Evolutionary conservation across 305 asterid genomes (phyloP).

Genomic region (Fraxinus platypoda): DNA sequence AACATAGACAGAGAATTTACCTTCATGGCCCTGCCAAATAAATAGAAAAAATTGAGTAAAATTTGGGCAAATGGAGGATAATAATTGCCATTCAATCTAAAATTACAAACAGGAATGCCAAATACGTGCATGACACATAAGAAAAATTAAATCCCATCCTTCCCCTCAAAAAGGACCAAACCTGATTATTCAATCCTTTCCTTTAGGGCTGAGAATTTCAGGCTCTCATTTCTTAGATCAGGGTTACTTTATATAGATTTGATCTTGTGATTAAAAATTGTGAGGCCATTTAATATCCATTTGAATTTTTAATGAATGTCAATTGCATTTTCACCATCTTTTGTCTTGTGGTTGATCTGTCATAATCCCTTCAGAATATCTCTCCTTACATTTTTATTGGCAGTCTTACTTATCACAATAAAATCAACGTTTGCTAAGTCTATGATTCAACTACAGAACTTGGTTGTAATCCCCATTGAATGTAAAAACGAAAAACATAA

Average conservation of each 20-base stretch:
- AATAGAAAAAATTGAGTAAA: not conserved
- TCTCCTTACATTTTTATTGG: not conserved
- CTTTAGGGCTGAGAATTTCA: not conserved
- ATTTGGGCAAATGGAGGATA: not conserved
- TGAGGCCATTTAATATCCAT: not conserved
- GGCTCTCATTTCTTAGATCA: not conserved
- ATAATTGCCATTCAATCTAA: not conserved
- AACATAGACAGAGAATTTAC: constrained; percentile 86
- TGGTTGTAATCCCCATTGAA: not conserved
- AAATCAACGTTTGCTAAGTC: not conserved
- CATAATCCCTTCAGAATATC: not conserved
- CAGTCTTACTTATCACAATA: not conserved
- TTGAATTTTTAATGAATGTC: not conserved
- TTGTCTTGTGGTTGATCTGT: not conserved
- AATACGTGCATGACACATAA: not conserved
- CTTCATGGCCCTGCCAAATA: constrained; percentile 90
- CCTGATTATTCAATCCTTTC: not conserved
- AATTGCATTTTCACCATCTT: not conserved
- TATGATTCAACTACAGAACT: not conserved
- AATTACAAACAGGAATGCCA: not conserved
- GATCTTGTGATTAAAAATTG: not conserved
- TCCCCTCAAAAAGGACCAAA: not conserved
- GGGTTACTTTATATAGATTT: not conserved
- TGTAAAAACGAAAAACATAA: not conserved
- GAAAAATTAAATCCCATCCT: not conserved